Percentiles rank a stretch among this genome's conserved stretches.
These are phyloP conservation scores for Tulasnella sp. DNA, from an alignment of 768 basidiomycete species.

Conservation along the genomic window DNA sequence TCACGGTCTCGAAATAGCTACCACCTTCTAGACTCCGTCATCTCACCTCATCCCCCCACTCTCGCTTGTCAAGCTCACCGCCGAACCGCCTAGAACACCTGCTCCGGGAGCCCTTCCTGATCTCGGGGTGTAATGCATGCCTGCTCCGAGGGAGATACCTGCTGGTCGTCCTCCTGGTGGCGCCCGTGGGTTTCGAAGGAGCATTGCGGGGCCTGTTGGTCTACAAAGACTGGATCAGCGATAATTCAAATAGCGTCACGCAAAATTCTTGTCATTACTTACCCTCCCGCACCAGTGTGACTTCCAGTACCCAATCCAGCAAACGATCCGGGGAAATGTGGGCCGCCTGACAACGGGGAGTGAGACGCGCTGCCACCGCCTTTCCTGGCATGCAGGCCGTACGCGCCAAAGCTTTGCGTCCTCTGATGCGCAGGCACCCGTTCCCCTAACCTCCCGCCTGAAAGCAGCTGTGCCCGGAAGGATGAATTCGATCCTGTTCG, in stretches of 20 bases:
- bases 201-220: not conserved
- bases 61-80: slow-evolving; percentile 28
- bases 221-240: no score
- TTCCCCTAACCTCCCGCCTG: not conserved
- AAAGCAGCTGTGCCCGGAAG: not conserved
- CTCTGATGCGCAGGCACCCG: not conserved
- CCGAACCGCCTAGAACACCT: slow-evolving; percentile 8
- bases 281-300: no score
- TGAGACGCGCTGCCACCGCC: not conserved
- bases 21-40: no score
- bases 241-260: no score
- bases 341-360: not conserved
- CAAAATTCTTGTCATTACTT: no score
- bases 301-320: not conserved
- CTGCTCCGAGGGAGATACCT: not conserved
- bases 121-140: slow-evolving; percentile 8
- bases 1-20: no score
- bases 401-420: not conserved
- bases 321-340: not conserved
- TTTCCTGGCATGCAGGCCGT: not conserved
- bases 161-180: not conserved
- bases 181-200: not conserved
- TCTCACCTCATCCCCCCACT: slow-evolving; percentile 21
- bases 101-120: slow-evolving; percentile 1
- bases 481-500: slow-evolving; percentile 9